These are phyloP conservation scores for Lepidopterella palustris DNA, from an alignment of 495 filamentous ascomycete genomes.

Conservation along the genomic window DNA sequence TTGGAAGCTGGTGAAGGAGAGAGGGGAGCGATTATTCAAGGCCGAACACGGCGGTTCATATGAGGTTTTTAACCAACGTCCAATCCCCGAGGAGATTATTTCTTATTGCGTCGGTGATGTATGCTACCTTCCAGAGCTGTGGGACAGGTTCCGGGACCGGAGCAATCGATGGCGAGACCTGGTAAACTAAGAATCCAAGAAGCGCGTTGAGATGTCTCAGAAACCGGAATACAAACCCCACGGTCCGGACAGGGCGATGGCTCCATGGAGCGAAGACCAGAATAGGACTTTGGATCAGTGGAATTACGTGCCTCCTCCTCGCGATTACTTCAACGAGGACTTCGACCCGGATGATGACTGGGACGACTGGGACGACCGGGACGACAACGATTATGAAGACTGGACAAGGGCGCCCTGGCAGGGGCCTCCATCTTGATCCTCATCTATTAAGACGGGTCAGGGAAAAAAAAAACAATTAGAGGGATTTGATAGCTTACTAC, in stretches of 20 bases:
- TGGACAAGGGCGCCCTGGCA: too few species aligned
- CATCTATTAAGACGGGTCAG: too few species aligned
- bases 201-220: slow-evolving; percentile 7
- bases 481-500: too few species aligned
- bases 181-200: not conserved
- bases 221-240: slow-evolving; percentile 5
- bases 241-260: slow-evolving; percentile 5
- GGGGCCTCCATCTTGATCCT: too few species aligned
- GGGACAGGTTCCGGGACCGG: slow-evolving; percentile 8
- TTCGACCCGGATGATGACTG: too few species aligned
- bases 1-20: slow-evolving; percentile 43
- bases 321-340: too few species aligned
- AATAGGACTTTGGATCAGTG: too few species aligned
- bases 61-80: slow-evolving; percentile 47
- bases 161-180: not conserved
- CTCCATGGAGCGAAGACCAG: too few species aligned
- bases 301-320: too few species aligned
- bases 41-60: slow-evolving; percentile 42
- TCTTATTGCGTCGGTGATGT: slow-evolving; percentile 48
- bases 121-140: slow-evolving; percentile 37
- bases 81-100: slow-evolving; percentile 39
- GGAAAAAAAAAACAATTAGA: too few species aligned
- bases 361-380: too few species aligned
- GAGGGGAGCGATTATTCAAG: slow-evolving; percentile 36
- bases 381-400: too few species aligned